Evolutionary conservation across 768 basidiomycete species (phyloP), one percentile per base, ranked within the genome.

Genomic region (Russula foetens): DNA sequence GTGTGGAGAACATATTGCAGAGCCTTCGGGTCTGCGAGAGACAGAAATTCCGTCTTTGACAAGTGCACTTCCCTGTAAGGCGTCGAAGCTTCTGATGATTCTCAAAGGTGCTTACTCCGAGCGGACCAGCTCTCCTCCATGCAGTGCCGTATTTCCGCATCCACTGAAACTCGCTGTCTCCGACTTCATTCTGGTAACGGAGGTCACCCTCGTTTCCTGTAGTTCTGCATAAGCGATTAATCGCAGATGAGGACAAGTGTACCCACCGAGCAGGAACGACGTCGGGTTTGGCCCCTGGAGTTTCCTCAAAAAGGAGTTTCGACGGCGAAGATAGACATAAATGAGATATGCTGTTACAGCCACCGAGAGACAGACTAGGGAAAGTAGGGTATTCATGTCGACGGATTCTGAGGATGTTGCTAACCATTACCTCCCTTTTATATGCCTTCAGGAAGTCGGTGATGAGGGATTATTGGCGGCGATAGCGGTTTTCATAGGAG

Each of bases 1-100:
- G 66, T 68, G 50, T 72, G 69, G 19, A 68, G 67, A 47, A 72
- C 61, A 60, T 71, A 67, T 63, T 71, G 71, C 3, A 71, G 54
- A 3, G 71, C 71, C 65, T 71, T 52, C 4, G 56, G 44, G 21
- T 41, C 60, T 29, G 11, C 41, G n/a, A 58, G 15, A 9, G 46
- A 54, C 29, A 60, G 52, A 33, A 23, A 9, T 33, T 54, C 49
- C 19, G 12, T 11, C 48, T 53, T 43, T 21, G 14, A 35, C 6
- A n/a, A 24, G 17, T 9, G n/a, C 3, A 58, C 59, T 61, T 66
- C 4, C 55, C 62, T 24, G 28, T 58, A 33, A 58, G 59, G n/a
- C 11, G 31, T 38, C 26, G 2, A 33, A 24, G 17, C 19, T 38
- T 41, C 15, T 19, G 1, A 39, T 47, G 39, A 23, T 31, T 21